Evolutionary conservation across 2,329 filamentous ascomycete species (phyloP).

Genomic region (Aaosphaeria arxii): DNA sequence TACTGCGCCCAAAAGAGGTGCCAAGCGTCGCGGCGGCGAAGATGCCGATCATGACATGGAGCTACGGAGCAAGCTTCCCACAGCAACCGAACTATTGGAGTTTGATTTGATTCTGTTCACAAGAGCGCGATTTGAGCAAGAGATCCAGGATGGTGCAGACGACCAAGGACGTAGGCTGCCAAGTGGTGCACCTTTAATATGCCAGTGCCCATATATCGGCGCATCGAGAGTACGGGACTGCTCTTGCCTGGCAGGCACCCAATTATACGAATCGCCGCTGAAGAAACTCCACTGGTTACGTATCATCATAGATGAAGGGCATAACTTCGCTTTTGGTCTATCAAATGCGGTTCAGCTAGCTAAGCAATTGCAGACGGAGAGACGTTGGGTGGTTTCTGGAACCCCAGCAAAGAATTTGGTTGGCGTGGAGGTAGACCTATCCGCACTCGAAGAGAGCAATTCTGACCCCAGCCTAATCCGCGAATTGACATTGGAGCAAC

Average conservation of each 20-base stretch:
- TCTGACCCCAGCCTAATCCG: conserved; percentile 21
- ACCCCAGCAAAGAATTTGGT: conserved; percentile 84
- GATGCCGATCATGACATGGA: conserved; percentile 16
- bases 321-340: conserved; percentile 70
- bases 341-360: conserved; percentile 58
- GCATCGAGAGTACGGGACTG: conserved; percentile 44
- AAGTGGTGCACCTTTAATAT: conserved; percentile 19
- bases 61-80: conserved; percentile 53
- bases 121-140: conserved; percentile 67
- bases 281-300: conserved; percentile 77
- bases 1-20: conserved; percentile 16
- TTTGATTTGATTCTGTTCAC: conserved; percentile 81
- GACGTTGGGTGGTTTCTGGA: conserved; percentile 86
- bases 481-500: conserved; percentile 35
- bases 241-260: conserved; percentile 40
- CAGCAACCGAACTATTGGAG: conserved; percentile 55
- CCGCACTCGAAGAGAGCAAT: conserved; percentile 30
- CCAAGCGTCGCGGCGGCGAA: conserved; percentile 9
- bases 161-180: conserved; percentile 39
- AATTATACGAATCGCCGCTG: conserved; percentile 58
- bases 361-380: conserved; percentile 58
- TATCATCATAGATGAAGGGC: conserved; percentile 89
- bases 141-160: conserved; percentile 54
- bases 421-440: conserved; percentile 64
- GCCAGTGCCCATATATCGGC: conserved; percentile 43